Percentiles rank a stretch among this genome's conserved stretches.
Evolutionary conservation across 1,284 basidiomycete species (phyloP).

Genomic region (Moniliella sp.): DNA sequence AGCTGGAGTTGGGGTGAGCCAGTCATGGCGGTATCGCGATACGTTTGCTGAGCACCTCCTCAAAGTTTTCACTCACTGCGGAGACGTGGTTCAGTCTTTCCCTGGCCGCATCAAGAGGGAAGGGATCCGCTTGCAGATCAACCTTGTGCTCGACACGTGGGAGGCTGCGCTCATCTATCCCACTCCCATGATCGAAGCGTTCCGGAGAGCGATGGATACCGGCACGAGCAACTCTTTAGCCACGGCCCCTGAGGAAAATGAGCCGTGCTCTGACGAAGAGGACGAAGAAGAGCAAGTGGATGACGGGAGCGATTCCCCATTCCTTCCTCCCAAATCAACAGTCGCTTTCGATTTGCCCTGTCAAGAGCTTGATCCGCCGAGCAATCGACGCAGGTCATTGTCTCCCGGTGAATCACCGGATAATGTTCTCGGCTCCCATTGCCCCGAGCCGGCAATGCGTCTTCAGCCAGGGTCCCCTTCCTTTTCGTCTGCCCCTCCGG

Average conservation of each 20-base stretch:
- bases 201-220: slow-evolving; percentile 6
- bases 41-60: slow-evolving; percentile 10
- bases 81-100: slow-evolving; percentile 10
- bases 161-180: slow-evolving; percentile 58
- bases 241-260: background rate
- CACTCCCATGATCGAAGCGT: slow-evolving; percentile 49
- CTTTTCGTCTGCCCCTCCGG: no score
- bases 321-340: no score
- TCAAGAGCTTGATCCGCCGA: no score
- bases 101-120: slow-evolving; percentile 17
- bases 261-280: no score
- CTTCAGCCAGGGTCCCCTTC: no score
- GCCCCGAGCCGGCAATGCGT: no score
- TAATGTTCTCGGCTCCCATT: no score
- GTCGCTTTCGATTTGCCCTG: no score
- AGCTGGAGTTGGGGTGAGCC: slow-evolving; percentile 49
- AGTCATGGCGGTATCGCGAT: slow-evolving; percentile 37
- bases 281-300: slow-evolving; percentile 5
- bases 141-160: slow-evolving; percentile 68
- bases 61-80: slow-evolving; percentile 16
- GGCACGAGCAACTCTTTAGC: slow-evolving; percentile 1
- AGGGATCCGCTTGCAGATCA: slow-evolving; percentile 53
- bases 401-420: no score
- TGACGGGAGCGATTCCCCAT: no score
- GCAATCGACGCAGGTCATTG: no score